Evolutionary conservation across 306 rosid species (phyloP).

Genomic region (Trichosanthes cucumerina): DNA sequence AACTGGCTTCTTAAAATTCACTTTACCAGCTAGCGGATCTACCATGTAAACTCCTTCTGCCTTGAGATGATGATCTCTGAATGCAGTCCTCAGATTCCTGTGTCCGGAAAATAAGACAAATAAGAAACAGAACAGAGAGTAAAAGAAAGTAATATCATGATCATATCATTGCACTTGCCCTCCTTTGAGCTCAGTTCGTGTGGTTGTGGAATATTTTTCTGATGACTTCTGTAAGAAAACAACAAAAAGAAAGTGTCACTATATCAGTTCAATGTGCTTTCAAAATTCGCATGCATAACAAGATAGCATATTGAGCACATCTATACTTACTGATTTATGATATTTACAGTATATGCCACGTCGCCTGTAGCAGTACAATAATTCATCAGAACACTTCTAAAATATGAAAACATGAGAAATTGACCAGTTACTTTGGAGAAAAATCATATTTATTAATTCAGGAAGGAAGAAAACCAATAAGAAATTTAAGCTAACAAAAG

Average conservation of each 20-base stretch:
- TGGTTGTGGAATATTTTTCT: conserved; percentile 48
- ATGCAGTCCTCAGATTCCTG: conserved; percentile 74
- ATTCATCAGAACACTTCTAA: conserved; percentile 14
- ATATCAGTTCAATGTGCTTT: conserved; percentile 1
- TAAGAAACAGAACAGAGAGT: conserved; percentile 5
- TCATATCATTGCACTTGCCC: conserved; percentile 45
- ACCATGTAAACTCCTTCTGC: conserved; percentile 82
- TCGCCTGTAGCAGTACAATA: conserved; percentile 49
- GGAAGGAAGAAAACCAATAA: background rate
- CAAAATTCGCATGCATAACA: conserved; percentile 8
- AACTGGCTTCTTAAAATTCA: conserved; percentile 31
- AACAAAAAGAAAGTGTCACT: background rate
- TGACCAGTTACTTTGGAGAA: background rate
- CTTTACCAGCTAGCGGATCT: conserved; percentile 46
- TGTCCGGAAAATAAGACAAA: conserved; percentile 10
- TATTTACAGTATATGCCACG: conserved; percentile 62
- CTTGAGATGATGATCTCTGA: conserved; percentile 41
- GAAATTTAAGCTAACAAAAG: background rate
- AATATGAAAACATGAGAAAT: background rate
- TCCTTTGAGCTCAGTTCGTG: conserved; percentile 80
- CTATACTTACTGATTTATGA: conserved; percentile 65
- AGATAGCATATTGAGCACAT: background rate
- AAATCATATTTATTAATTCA: background rate
- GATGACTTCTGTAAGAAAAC: conserved; percentile 50
- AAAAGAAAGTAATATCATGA: background rate